These are phyloP conservation scores for Prunus persica DNA, from an alignment of 306 rosid species.

Conservation along the genomic window DNA sequence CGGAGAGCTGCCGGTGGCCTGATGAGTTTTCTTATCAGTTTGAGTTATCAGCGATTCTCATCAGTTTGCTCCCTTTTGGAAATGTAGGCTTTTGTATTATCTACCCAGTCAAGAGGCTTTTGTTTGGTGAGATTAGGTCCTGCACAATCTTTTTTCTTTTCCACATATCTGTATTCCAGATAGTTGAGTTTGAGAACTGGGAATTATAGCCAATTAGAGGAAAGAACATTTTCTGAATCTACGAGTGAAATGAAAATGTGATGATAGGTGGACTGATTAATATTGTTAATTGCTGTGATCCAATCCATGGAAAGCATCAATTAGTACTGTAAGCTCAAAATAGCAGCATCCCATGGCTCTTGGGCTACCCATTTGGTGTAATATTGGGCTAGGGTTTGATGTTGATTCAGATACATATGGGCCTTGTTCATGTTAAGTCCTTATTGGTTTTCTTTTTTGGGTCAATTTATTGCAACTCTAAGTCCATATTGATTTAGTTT, in stretches of 20 bases:
- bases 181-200: background rate
- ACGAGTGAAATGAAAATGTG: background rate
- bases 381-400: no score
- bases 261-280: no score
- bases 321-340: no score
- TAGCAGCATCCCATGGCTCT: no score
- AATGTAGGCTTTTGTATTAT: constrained; percentile 13
- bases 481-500: no score
- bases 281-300: no score
- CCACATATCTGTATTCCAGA: background rate
- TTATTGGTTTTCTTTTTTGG: no score
- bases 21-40: constrained; percentile 15
- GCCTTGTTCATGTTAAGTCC: no score
- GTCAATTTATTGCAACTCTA: no score
- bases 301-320: no score
- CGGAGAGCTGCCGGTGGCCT: constrained; percentile 86
- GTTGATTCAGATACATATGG: no score
- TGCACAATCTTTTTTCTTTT: background rate
- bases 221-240: background rate
- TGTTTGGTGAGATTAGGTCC: constrained; percentile 4
- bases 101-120: constrained; percentile 12
- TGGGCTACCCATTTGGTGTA: no score
- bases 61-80: constrained; percentile 9
- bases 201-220: background rate
- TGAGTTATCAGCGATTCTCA: background rate